A percentile compares a stretch with the other conserved stretches of the same genome.
phyloP scores from a whole-genome alignment of 441 rosid genomes.

The Geranium incanum region DNA sequence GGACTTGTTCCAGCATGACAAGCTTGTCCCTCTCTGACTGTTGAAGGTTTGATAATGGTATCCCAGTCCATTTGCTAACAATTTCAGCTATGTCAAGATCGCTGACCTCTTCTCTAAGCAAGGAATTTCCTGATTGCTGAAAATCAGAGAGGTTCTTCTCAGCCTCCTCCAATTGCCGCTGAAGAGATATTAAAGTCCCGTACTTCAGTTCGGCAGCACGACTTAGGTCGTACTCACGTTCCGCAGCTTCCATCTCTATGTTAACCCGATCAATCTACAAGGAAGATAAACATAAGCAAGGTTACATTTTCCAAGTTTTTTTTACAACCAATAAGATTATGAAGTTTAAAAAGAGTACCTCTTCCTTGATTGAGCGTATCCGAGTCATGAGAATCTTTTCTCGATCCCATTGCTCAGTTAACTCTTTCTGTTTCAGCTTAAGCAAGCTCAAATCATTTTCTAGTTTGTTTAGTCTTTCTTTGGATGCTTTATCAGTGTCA shows the following conservation, averaged over 20 bases:
- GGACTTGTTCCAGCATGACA: constrained; percentile 87
- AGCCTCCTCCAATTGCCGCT: constrained; percentile 69
- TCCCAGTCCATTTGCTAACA: constrained; percentile 97
- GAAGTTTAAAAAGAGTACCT: constrained; percentile 33
- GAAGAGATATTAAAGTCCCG: constrained; percentile 79
- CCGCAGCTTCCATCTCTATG: constrained; percentile 95
- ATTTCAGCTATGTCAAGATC: constrained; percentile 81
- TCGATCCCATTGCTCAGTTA: constrained; percentile 94
- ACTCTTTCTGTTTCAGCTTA: constrained; percentile 69
- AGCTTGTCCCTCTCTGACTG: constrained; percentile 89
- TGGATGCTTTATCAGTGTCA: constrained; percentile 83
- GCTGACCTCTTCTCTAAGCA: constrained; percentile 67
- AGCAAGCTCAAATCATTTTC: constrained; percentile 57
- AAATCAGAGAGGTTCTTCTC: constrained; percentile 85
- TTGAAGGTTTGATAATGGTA: constrained; percentile 94
- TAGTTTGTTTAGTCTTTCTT: constrained; percentile 70
- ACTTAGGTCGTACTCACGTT: constrained; percentile 91
- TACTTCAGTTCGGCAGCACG: constrained; percentile 98
- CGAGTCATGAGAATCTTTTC: constrained; percentile 88
- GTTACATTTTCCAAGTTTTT: not conserved
- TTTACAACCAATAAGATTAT: not conserved
- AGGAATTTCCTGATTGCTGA: constrained; percentile 80
- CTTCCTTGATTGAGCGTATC: constrained; percentile 88
- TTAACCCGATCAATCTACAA: constrained; percentile 88
- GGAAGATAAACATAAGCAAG: constrained; percentile 4